A percentile compares a stretch with the other conserved stretches of the same genome.
phyloP scores from a whole-genome alignment of 768 basidiomycete species.

The Megacollybia marginata region DNA sequence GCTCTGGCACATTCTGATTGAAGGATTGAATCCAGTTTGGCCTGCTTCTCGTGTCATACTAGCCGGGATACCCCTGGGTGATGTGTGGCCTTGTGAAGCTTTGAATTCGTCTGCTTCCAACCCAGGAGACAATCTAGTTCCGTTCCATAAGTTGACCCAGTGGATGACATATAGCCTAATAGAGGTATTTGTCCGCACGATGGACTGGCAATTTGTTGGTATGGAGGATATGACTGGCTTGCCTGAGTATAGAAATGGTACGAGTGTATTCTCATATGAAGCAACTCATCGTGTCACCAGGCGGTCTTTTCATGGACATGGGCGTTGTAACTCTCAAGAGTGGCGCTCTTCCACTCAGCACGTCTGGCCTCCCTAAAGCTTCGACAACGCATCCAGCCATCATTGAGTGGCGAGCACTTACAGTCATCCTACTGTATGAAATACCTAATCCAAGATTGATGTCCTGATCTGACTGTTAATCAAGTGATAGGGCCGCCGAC shows the following conservation, averaged over 20 bases:
- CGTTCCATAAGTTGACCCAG: slow-evolving; percentile 93
- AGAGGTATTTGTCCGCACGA: slow-evolving; percentile 69
- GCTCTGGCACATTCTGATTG: slow-evolving; percentile 78
- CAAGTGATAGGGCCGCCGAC: slow-evolving; percentile 74
- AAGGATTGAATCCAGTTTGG: slow-evolving; percentile 85
- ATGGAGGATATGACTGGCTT: slow-evolving; percentile 84
- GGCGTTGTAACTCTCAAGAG: slow-evolving; percentile 69
- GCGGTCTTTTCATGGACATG: slow-evolving; percentile 82
- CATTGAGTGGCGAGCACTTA: slow-evolving; percentile 95
- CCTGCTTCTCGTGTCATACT: slow-evolving; percentile 66
- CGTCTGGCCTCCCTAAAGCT: slow-evolving; percentile 52
- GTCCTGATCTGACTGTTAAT: slow-evolving; percentile 1
- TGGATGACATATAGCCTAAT: slow-evolving; percentile 92
- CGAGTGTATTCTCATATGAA: slow-evolving; percentile 1
- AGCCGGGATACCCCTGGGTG: slow-evolving; percentile 69
- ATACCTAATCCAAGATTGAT: slow-evolving; percentile 1
- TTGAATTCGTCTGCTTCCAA: slow-evolving; percentile 22
- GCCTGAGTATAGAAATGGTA: slow-evolving; percentile 93
- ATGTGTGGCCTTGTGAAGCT: slow-evolving; percentile 85
- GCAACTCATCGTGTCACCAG: slow-evolving; percentile 26
- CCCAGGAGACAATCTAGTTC: slow-evolving; percentile 70
- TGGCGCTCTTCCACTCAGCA: slow-evolving; percentile 42
- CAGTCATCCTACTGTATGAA: slow-evolving; percentile 83
- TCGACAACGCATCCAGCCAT: slow-evolving; percentile 81
- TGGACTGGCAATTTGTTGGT: slow-evolving; percentile 79